Base-by-base conservation (phyloP, 177 flowering plant genomes). In the Telopea speciosissima region DNA sequence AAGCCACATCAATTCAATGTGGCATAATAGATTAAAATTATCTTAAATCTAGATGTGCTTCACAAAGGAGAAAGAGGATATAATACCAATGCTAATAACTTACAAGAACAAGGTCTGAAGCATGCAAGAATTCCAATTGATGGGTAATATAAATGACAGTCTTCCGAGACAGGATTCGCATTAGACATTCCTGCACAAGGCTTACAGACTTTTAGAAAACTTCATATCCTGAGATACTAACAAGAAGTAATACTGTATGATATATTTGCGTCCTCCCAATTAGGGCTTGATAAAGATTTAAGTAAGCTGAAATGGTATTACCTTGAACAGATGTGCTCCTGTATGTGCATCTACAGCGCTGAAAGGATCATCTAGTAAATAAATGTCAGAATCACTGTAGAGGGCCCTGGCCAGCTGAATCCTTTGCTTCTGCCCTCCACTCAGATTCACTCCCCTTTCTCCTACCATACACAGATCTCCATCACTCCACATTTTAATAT, bases 261-360 rank as follows among this genome's bases (percentile, higher is more conserved):
- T 6, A 36, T 36, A 36, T 36, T 36, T 36, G 7, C 6, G 40
- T 36, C 40, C 40, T 36, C 40, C 40, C 40, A 36, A 36, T 36
- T 36, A 3, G 9, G 40, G 40, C 0, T 36, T 36, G 5, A 36
- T 44, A 40, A 17, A 61, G 5, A 36, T 21, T 19, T 14, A 70
- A 22, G 36, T 21, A 66, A 49, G 22, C 19, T 14, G 26, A n/a
- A 40, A 68, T 45, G 16, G 40, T 0, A 75, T 73, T 80, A 72
- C 98, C 90, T 88, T 83, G 83, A 88, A 93, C 64, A 93, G 74
- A 79, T 93, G 96, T 28, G 93, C 80, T 67, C 92, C 91, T 13
- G 98, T 93, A 73, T 87, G 93, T 65, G 92, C 96, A 81, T 91
- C 98, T 58, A 93, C 95, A 7, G 98, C 95, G 63, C 95, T 89